Conservation (phyloP, 208 protist species). For the Acanthamoeba lenticulata region DNA sequence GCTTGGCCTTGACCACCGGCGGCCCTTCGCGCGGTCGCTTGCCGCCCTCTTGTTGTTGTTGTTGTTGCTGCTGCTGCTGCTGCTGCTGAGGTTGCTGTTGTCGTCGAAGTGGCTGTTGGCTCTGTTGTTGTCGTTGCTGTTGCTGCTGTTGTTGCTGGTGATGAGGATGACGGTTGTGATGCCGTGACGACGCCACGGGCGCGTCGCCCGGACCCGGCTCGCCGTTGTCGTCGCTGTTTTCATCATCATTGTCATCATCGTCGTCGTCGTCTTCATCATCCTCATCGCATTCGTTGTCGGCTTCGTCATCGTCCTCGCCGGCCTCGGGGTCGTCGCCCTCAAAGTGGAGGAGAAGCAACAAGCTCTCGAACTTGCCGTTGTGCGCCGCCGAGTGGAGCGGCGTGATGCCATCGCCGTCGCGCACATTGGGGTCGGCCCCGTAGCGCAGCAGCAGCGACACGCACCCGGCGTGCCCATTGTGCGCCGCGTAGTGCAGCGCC, state of each 20-base stretch:
- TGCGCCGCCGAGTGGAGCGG: slow-evolving; percentile 33
- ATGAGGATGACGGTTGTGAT: too few species aligned
- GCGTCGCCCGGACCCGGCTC: too few species aligned
- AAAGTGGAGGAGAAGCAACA: background rate
- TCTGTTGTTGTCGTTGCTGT: background rate
- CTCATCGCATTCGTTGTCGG: background rate
- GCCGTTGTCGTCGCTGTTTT: background rate
- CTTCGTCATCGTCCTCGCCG: background rate
- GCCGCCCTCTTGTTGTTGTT: background rate
- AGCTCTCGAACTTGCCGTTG: slow-evolving; percentile 12
- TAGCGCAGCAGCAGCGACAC: slow-evolving; percentile 15
- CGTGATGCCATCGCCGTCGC: background rate
- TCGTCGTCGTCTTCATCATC: background rate
- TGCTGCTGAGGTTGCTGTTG: too few species aligned
- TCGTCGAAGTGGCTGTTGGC: too few species aligned
- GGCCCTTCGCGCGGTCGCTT: background rate
- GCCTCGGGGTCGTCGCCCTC: background rate
- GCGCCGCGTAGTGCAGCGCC: slow-evolving; percentile 38
- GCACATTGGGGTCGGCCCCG: slow-evolving; percentile 16
- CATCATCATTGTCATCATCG: background rate
- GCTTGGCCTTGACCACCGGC: background rate
- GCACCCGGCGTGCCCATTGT: slow-evolving; percentile 48
- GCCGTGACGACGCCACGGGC: too few species aligned
- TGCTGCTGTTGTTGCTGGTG: background rate
- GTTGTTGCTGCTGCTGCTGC: too few species aligned